Conservation (phyloP, 805 yeast species). For the Metschnikowia lochheadii region DNA sequence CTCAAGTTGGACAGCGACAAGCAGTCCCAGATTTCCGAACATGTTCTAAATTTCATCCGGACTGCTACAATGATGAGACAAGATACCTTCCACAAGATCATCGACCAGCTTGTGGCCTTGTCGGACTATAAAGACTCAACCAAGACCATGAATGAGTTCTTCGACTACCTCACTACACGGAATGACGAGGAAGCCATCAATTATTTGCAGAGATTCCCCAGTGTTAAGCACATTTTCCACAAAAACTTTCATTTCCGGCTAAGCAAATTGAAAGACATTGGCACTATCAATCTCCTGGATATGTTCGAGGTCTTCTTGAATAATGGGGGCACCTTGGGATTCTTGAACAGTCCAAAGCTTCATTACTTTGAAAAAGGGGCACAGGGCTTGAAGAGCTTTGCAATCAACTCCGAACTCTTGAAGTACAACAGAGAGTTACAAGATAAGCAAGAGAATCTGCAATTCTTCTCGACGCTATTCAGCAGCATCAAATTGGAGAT, state of each 20-base stretch:
- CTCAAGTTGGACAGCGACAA: slow-evolving; percentile 16
- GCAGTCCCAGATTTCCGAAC: slow-evolving; percentile 21
- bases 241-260: slow-evolving; percentile 23
- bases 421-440: slow-evolving; percentile 53
- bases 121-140: slow-evolving; percentile 15
- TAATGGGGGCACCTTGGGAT: slow-evolving; percentile 34
- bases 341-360: slow-evolving; percentile 30
- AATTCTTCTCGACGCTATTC: slow-evolving; percentile 46
- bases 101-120: slow-evolving; percentile 15
- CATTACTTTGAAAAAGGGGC: slow-evolving; percentile 36
- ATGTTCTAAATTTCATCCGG: slow-evolving; percentile 33
- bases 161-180: slow-evolving; percentile 25
- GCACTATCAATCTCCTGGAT: slow-evolving; percentile 18
- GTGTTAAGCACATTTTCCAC: slow-evolving; percentile 24
- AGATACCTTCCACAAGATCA: slow-evolving; percentile 20
- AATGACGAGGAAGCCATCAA: slow-evolving; percentile 37
- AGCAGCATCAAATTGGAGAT: slow-evolving; percentile 44
- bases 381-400: slow-evolving; percentile 27
- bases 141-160: slow-evolving; percentile 24
- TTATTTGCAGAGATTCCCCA: slow-evolving; percentile 26
- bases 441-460: slow-evolving; percentile 60
- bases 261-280: slow-evolving; percentile 16
- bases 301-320: slow-evolving; percentile 32
- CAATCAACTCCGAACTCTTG: slow-evolving; percentile 44
- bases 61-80: slow-evolving; percentile 32